phyloP scores from a whole-genome alignment of 2,329 filamentous ascomycete genomes.

The Ascochyta pisi region DNA sequence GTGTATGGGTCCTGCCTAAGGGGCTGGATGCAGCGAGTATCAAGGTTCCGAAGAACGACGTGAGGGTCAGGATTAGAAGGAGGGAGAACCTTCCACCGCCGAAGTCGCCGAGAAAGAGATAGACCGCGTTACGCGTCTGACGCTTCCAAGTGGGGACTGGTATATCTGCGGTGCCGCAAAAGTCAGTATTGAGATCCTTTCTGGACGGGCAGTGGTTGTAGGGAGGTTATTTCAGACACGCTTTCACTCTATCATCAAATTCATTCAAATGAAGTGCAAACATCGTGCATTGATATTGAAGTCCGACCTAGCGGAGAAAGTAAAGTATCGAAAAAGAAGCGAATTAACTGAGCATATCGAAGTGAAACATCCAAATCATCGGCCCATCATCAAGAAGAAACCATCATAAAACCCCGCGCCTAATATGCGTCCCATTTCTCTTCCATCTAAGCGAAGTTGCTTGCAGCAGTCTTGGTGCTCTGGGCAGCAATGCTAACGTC shows the following conservation, averaged over 20 bases:
- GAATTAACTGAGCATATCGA: conserved; percentile 7
- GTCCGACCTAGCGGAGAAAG: conserved; percentile 6
- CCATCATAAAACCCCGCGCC: background rate
- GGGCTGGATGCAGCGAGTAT: conserved; percentile 56
- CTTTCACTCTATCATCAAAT: background rate
- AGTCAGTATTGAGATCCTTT: background rate
- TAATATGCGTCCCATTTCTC: background rate
- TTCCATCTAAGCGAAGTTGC: conserved; percentile 41
- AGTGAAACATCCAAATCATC: conserved; percentile 11
- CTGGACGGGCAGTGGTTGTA: no score
- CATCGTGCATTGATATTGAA: conserved; percentile 3
- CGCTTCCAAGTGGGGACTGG: background rate
- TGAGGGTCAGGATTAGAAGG: conserved; percentile 62
- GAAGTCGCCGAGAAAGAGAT: conserved; percentile 14
- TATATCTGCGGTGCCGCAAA: background rate
- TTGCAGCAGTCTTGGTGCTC: conserved; percentile 33
- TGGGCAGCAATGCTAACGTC: conserved; percentile 54
- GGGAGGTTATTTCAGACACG: no score
- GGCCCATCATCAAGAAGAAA: conserved; percentile 13
- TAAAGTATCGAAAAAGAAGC: conserved; percentile 8
- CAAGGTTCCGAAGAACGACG: conserved; percentile 59
- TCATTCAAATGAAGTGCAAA: background rate
- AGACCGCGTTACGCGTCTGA: background rate
- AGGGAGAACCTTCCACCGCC: conserved; percentile 28
- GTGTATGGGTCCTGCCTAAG: conserved; percentile 60